Evolutionary conservation across 2,329 filamentous ascomycete genomes (phyloP).

Genomic region (Tricladium varicosporioides): DNA sequence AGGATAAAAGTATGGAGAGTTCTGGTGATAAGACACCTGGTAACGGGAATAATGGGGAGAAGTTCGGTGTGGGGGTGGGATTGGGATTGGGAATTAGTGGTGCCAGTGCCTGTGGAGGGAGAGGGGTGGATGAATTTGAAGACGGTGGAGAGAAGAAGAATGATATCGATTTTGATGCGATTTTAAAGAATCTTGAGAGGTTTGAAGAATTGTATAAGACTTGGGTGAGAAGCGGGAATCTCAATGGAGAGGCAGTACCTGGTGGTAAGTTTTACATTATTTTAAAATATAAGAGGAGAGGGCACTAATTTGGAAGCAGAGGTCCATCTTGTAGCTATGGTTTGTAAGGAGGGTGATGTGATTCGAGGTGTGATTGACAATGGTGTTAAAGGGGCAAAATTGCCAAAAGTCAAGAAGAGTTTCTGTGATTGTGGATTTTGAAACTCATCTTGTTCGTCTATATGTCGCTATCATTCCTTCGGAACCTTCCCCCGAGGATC

Average conservation of each 20-base stretch:
- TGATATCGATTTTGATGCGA: constrained; percentile 14
- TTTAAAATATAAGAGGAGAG: background rate
- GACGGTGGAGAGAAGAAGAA: background rate
- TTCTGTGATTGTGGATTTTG: constrained; percentile 2
- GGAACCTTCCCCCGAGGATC: no score
- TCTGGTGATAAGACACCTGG: background rate
- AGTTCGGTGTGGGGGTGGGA: no score
- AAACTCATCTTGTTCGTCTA: background rate
- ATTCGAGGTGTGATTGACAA: constrained; percentile 2
- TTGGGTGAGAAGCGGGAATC: background rate
- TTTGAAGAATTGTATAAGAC: constrained; percentile 21
- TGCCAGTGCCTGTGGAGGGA: no score
- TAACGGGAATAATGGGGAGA: background rate
- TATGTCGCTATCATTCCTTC: background rate
- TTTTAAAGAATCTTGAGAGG: constrained; percentile 12
- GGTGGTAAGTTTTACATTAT: background rate
- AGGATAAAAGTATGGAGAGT: no score
- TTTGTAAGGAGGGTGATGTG: constrained; percentile 15
- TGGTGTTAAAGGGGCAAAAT: background rate
- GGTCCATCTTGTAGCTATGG: constrained; percentile 19
- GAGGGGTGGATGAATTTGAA: background rate
- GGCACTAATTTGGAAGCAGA: constrained; percentile 7
- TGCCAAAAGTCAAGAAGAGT: background rate
- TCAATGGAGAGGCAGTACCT: background rate
- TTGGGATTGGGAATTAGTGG: no score